phyloP scores from a whole-genome alignment of 140 eudicot genomes.

The Flaveria floridana region DNA sequence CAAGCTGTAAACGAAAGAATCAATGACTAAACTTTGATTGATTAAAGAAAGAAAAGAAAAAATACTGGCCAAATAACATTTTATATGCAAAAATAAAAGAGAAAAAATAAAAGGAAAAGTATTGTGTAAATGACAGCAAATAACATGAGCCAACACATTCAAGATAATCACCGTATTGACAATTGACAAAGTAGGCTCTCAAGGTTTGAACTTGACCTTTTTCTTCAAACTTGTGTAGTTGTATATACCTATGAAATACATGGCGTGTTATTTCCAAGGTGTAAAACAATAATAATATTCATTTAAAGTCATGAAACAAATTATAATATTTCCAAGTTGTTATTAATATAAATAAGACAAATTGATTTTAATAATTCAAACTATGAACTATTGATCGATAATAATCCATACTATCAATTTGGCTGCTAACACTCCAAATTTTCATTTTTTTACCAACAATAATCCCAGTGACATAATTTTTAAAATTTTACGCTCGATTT shows the following conservation, averaged over 20 bases:
- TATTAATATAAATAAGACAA: too few relatives aligned
- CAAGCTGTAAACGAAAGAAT: not conserved
- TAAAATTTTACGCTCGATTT: too few relatives aligned
- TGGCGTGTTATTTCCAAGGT: not conserved
- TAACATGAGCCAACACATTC: not conserved
- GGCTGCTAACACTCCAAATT: too few relatives aligned
- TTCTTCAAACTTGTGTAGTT: not conserved
- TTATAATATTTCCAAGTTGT: not conserved
- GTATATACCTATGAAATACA: not conserved
- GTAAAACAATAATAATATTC: too few relatives aligned
- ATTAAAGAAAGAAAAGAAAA: not conserved
- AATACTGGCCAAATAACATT: not conserved
- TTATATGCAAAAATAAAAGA: not conserved
- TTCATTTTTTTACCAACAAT: too few relatives aligned
- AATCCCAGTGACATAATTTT: too few relatives aligned
- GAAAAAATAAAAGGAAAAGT: not conserved
- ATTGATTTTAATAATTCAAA: too few relatives aligned
- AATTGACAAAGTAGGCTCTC: not conserved
- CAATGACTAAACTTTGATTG: not conserved
- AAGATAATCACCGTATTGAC: slow-evolving; percentile 6
- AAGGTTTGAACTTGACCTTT: not conserved
- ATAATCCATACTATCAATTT: too few relatives aligned
- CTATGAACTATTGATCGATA: too few relatives aligned
- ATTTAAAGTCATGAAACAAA: not conserved
- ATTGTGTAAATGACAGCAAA: not conserved